Conservation (phyloP, 1,284 basidiomycete genomes). For the Erythrobasidium hasegawianum region DNA sequence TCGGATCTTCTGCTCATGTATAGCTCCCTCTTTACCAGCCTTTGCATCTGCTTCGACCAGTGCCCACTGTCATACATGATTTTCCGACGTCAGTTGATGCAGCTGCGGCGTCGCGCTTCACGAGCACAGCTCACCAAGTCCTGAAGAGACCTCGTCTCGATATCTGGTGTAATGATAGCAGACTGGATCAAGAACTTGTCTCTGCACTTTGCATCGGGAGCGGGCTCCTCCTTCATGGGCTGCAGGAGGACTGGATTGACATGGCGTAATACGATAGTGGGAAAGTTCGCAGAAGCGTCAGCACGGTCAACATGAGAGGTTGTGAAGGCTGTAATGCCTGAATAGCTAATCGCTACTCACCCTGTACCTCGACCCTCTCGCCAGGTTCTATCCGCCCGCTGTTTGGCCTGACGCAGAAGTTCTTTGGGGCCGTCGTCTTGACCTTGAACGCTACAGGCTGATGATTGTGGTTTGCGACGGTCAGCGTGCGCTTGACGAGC, state of each 20-base stretch:
- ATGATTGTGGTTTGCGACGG: conserved; percentile 82
- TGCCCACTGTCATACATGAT: conserved; percentile 72
- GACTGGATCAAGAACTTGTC: conserved; percentile 99
- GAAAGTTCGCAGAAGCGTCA: conserved; percentile 2
- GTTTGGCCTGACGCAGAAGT: conserved; percentile 86
- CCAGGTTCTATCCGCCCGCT: conserved; percentile 93
- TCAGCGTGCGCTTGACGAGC: conserved; percentile 80
- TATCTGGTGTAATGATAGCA: conserved; percentile 84
- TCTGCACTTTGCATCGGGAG: conserved; percentile 87
- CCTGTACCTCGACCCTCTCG: conserved; percentile 87
- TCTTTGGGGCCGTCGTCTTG: conserved; percentile 99
- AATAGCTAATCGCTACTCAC: conserved; percentile 56
- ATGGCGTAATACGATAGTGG: not conserved
- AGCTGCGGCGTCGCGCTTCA: conserved; percentile 37
- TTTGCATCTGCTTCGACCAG: conserved; percentile 66
- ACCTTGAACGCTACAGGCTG: conserved; percentile 91
- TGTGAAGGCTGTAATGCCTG: not conserved
- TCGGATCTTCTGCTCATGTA: conserved; percentile 92
- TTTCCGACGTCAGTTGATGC: conserved; percentile 30
- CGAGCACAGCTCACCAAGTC: conserved; percentile 66
- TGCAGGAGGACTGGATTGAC: conserved; percentile 85
- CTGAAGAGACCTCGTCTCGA: conserved; percentile 69
- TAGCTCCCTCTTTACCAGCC: conserved; percentile 53
- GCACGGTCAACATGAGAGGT: not conserved
- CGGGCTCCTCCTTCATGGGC: conserved; percentile 92